A percentile compares a stretch with the other conserved stretches of the same genome.
Evolutionary conservation across 139 green algal genomes (phyloP).

Genomic region (Chlamydomonas urium): DNA sequence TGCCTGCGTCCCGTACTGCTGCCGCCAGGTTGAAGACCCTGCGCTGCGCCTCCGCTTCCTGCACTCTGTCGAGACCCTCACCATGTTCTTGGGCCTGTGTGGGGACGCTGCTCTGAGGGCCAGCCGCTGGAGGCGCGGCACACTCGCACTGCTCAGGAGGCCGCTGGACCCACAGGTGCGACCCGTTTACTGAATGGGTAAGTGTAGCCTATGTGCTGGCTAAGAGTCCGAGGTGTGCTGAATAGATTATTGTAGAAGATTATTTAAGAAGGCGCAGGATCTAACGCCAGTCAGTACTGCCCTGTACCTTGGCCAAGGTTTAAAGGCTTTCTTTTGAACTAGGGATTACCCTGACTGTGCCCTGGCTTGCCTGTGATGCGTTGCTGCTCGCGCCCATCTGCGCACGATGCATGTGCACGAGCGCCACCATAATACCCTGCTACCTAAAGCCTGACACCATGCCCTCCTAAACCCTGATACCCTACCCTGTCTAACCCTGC

Average conservation of each 20-base stretch:
- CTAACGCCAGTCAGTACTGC: not conserved
- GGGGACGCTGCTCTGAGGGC: slow-evolving; percentile 24
- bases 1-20: not conserved
- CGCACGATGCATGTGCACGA: no score
- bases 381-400: not conserved
- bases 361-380: not conserved
- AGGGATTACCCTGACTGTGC: not conserved
- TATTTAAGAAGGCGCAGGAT: not conserved
- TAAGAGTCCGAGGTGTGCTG: not conserved
- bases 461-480: not conserved
- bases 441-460: not conserved
- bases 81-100: slow-evolving; percentile 44
- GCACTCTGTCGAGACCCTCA: slow-evolving; percentile 37
- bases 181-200: not conserved
- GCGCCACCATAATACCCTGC: not conserved
- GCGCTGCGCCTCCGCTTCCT: slow-evolving; percentile 6
- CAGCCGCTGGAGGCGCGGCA: slow-evolving; percentile 27
- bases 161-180: slow-evolving; percentile 22
- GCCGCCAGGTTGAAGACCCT: not conserved
- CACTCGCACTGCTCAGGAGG: slow-evolving; percentile 22
- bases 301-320: not conserved
- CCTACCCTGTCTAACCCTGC: not conserved
- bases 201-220: not conserved
- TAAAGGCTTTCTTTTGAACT: not conserved
- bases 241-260: not conserved